Base-by-base conservation (phyloP, 2,329 filamentous ascomycete genomes). In the Fusarium goolgardi region DNA sequence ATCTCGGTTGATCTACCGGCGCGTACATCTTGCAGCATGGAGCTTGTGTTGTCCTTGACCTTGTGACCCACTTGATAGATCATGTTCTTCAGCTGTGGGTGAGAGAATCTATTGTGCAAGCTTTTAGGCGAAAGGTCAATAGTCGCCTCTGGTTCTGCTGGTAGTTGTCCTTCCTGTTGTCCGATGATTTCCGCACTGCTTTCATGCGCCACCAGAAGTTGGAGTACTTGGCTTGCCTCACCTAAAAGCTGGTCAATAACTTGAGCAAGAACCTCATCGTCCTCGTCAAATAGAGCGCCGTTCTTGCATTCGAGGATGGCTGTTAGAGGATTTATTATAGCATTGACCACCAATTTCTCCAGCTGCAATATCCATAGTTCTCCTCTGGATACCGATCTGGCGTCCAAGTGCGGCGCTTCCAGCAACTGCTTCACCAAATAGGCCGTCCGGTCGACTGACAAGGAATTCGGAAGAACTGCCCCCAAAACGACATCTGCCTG, bases 261-360 rank as follows among this genome's bases (percentile, higher is more conserved):
- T 27, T 81, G 82, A 0, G 84, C 84, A 18, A 92, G 75, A 16
- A 82, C 78, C 12, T 77, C 74, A 10, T 73, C 68, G 60, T 83
- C 82, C 64, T 88, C 86, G 65, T 85, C 84, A 18, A 97, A 88
- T 0, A 97, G 77, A 7, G 85, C 84, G n/a, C 94, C 93, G 71
- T 97, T 97, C 65, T 87, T 87, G 75, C 90, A 90, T 55, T 91
- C 85, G 56, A 96, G 82, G 12, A 97, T 80, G 1, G 90, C 91
- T 0, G 93, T 96, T n/a, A 97, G 80, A 0, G 95, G 93, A 75
- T 97, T 96, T 72, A 97, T 88, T 32, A 94, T 82, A 35, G 88
- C 84, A 75, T 97, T 97, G 52, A 94, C 83, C 1, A 91, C 91
- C 2, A 97, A 83, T 77, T 97, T 97, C 74, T 97, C 92, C 5